Percentiles rank a stretch among this genome's conserved stretches.
phyloP scores from a whole-genome alignment of 176 grass and related monocot genomes.

The Secale cereale region DNA sequence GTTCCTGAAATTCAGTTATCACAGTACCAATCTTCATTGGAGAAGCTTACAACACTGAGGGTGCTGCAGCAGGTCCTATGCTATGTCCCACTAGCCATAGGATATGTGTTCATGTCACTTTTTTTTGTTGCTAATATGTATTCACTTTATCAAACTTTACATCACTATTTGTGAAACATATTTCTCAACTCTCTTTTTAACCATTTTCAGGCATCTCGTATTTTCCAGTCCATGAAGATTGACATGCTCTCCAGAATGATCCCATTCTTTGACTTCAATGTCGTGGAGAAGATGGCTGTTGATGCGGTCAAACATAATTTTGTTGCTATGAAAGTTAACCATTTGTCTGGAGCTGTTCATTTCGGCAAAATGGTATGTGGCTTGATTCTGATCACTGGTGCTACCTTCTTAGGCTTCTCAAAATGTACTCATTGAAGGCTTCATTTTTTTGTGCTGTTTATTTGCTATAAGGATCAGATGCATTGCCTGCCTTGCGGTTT shows the following conservation, averaged over 20 bases:
- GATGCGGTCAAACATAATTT: conserved; percentile 93
- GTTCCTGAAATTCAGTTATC: conserved; percentile 86
- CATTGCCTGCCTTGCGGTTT: background rate
- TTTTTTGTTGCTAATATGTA: background rate
- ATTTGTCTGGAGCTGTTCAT: conserved; percentile 77
- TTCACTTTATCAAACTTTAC: background rate
- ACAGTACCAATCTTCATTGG: conserved; percentile 68
- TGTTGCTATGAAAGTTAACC: conserved; percentile 92
- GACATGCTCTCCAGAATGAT: conserved; percentile 86
- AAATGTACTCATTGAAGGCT: background rate
- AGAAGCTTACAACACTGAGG: conserved; percentile 81
- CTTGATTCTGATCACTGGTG: background rate
- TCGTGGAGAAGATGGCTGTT: conserved; percentile 85
- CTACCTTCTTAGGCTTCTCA: background rate
- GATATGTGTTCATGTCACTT: background rate
- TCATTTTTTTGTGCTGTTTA: background rate
- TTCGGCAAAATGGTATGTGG: conserved; percentile 87
- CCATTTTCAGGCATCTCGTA: conserved; percentile 61
- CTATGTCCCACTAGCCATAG: background rate
- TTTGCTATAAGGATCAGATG: background rate
- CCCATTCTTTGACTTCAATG: conserved; percentile 80
- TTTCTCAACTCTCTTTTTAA: background rate
- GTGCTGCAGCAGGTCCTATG: conserved; percentile 85
- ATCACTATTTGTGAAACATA: background rate
- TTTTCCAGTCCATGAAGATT: conserved; percentile 92